A percentile compares a stretch with the other conserved stretches of the same genome.
Evolutionary conservation across 352 stramenopile genomes (phyloP).

Genomic region (Phytophthora podocarpi): DNA sequence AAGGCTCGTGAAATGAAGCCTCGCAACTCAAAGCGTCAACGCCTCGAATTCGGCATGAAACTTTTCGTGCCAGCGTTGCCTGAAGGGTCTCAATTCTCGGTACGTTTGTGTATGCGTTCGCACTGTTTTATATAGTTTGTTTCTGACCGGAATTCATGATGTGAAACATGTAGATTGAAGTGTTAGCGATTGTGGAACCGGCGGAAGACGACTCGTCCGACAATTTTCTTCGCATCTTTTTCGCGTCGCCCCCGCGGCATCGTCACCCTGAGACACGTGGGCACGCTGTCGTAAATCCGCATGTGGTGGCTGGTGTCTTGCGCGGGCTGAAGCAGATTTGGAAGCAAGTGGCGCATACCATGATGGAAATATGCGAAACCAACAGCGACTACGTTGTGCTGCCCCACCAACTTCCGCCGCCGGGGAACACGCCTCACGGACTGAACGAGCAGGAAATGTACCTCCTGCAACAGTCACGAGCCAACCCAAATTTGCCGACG

Average conservation of each 20-base stretch:
- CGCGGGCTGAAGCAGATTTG: constrained; percentile 59
- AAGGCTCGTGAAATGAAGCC: constrained; percentile 21
- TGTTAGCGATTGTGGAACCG: constrained; percentile 45
- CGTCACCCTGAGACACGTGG: constrained; percentile 23
- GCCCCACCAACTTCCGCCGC: constrained; percentile 16
- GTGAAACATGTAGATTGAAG: constrained; percentile 41
- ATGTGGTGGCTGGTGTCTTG: constrained; percentile 48
- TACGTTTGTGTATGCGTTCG: constrained; percentile 27
- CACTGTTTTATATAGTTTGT: not conserved
- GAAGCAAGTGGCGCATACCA: constrained; percentile 51
- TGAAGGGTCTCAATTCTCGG: constrained; percentile 62
- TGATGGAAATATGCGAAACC: constrained; percentile 45
- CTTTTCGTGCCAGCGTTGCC: constrained; percentile 53
- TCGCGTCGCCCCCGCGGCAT: constrained; percentile 35
- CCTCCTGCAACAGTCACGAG: constrained; percentile 43
- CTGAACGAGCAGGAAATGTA: constrained; percentile 30
- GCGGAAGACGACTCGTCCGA: constrained; percentile 31
- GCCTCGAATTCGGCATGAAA: constrained; percentile 76
- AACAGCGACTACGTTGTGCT: constrained; percentile 24
- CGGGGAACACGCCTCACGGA: constrained; percentile 4
- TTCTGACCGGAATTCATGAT: not conserved
- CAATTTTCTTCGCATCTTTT: constrained; percentile 51
- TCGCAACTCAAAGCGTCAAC: constrained; percentile 10
- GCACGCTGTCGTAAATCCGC: constrained; percentile 41
- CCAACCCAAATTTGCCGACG: constrained; percentile 50